Evolutionary conservation across 1,284 basidiomycete species (phyloP).

Genomic region (Tetrapyrgos nigripes): DNA sequence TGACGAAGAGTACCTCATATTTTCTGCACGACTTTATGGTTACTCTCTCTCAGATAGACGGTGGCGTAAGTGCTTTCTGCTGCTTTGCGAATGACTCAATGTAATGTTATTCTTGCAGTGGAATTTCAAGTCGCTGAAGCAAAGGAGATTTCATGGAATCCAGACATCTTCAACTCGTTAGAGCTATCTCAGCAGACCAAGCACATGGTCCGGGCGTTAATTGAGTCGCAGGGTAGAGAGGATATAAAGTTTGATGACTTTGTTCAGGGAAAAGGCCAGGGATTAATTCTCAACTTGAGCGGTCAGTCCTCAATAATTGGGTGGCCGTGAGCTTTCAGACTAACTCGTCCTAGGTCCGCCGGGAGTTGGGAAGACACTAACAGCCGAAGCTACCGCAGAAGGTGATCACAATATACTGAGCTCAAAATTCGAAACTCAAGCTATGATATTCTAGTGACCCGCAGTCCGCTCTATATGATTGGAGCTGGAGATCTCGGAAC

Average conservation of each 20-base stretch:
- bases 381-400: slow-evolving; percentile 43
- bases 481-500: slow-evolving; percentile 41
- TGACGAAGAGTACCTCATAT: too few relatives aligned
- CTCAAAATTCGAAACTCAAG: too few relatives aligned
- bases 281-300: slow-evolving; percentile 23
- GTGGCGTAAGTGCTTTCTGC: not conserved
- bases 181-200: slow-evolving; percentile 37
- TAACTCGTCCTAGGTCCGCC: slow-evolving; percentile 27
- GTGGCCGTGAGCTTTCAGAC: not conserved
- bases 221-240: slow-evolving; percentile 28
- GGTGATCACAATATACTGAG: not conserved
- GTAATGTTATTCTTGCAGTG: slow-evolving; percentile 18
- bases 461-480: slow-evolving; percentile 39
- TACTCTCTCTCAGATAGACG: not conserved
- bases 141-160: slow-evolving; percentile 33
- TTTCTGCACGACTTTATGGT: not conserved
- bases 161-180: slow-evolving; percentile 34
- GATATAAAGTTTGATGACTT: slow-evolving; percentile 34
- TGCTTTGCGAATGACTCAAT: not conserved
- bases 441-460: slow-evolving; percentile 15
- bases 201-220: slow-evolving; percentile 31
- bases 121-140: slow-evolving; percentile 35
- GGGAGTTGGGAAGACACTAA: slow-evolving; percentile 43
- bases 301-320: not conserved
- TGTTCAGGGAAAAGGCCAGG: slow-evolving; percentile 36